Conservation (phyloP, 768 basidiomycete genomes). For the Leccinum aurantiacum region DNA sequence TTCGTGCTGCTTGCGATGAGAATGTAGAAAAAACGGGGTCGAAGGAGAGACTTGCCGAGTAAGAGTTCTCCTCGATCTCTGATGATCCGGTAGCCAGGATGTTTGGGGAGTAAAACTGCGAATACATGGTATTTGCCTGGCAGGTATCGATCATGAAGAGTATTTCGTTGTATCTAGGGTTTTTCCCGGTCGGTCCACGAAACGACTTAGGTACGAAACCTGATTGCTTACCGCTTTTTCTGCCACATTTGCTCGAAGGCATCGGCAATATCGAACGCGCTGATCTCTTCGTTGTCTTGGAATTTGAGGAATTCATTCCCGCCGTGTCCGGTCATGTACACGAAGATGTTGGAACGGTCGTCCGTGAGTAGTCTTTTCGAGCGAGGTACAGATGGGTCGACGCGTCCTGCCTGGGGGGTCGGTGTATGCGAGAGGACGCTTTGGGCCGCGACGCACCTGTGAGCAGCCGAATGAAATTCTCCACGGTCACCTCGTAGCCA, state of each 20-base stretch:
- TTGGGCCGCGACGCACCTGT: conserved; percentile 62
- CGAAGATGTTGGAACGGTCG: conserved; percentile 87
- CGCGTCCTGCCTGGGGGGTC: conserved; percentile 58
- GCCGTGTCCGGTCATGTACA: conserved; percentile 98
- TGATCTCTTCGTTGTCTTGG: conserved; percentile 98
- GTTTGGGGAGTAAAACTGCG: conserved; percentile 90
- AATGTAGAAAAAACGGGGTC: neutral
- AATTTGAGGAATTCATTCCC: conserved; percentile 99
- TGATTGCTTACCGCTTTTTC: conserved; percentile 71
- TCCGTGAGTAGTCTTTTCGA: conserved; percentile 92
- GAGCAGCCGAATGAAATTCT: conserved; percentile 89
- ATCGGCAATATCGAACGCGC: conserved; percentile 95
- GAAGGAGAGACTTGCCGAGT: conserved; percentile 63
- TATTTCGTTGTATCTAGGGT: conserved; percentile 79
- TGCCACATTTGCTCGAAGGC: conserved; percentile 99
- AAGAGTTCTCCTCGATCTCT: conserved; percentile 82
- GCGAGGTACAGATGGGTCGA: conserved; percentile 80
- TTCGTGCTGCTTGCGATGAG: conserved; percentile 60
- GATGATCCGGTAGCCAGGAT: conserved; percentile 91
- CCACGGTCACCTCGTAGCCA: conserved; percentile 96
- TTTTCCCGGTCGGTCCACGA: conserved; percentile 33
- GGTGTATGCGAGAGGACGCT: neutral
- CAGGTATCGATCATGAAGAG: conserved; percentile 99
- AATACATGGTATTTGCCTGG: conserved; percentile 95
- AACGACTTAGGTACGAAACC: neutral